Percentiles rank a stretch among this genome's conserved stretches.
These are phyloP conservation scores for Microcos paniculata DNA, from an alignment of 345 rosid genomes.

Conservation along the genomic window DNA sequence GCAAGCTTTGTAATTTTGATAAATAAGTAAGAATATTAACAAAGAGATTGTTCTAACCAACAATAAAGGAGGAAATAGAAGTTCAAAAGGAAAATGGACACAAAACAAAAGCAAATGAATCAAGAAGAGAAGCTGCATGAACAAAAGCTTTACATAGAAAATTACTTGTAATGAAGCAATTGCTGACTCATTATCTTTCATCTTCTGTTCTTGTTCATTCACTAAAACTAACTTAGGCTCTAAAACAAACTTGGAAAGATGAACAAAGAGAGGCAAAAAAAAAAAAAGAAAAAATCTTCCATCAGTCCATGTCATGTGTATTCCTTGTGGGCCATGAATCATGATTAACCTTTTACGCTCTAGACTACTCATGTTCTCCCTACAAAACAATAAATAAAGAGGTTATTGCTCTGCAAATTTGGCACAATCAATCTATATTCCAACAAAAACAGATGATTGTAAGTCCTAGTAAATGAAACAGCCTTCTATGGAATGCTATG, in stretches of 20 bases:
- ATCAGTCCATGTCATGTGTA: conserved; percentile 21
- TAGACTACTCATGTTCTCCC: conserved; percentile 87
- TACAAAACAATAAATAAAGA: conserved; percentile 44
- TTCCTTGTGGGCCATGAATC: conserved; percentile 1
- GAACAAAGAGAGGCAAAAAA: conserved; percentile 20
- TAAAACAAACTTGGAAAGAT: too few species aligned
- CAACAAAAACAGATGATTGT: not conserved
- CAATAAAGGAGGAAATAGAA: not conserved
- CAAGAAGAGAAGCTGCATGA: too few species aligned
- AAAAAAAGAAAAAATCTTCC: conserved; percentile 18
- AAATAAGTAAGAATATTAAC: too few species aligned
- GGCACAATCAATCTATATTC: not conserved
- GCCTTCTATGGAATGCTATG: not conserved
- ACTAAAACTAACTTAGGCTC: too few species aligned
- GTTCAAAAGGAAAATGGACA: not conserved
- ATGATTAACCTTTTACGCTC: conserved; percentile 8
- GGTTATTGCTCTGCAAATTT: not conserved
- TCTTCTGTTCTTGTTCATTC: too few species aligned
- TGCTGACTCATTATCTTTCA: too few species aligned
- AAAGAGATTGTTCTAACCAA: not conserved
- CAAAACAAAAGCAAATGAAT: not conserved
- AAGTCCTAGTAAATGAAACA: not conserved
- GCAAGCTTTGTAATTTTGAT: not conserved
- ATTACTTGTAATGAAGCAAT: too few species aligned
- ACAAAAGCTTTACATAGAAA: too few species aligned